phyloP scores from a whole-genome alignment of 352 stramenopile genomes.

The Phytophthora melonis region DNA sequence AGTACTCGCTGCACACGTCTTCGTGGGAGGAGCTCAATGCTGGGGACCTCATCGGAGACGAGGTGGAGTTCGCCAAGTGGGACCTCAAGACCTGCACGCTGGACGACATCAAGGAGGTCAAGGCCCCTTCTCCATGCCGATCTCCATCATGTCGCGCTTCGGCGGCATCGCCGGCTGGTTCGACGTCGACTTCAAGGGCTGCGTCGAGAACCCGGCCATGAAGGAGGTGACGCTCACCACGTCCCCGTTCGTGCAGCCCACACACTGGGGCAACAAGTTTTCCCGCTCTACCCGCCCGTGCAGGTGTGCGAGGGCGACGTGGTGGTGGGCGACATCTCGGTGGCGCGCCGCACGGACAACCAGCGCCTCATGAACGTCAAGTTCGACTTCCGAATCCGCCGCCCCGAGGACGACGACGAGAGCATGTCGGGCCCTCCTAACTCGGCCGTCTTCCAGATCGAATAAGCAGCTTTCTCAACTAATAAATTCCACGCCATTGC shows the following conservation, averaged over 20 bases:
- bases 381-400: constrained; percentile 81
- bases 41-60: constrained; percentile 84
- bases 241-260: constrained; percentile 90
- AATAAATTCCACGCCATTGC: constrained; percentile 44
- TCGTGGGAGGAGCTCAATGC: constrained; percentile 83
- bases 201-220: constrained; percentile 71
- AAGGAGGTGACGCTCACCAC: constrained; percentile 92
- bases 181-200: constrained; percentile 98
- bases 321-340: constrained; percentile 73
- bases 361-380: constrained; percentile 92
- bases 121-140: constrained; percentile 75
- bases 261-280: constrained; percentile 92
- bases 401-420: constrained; percentile 64
- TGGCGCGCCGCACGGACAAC: constrained; percentile 85
- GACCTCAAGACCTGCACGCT: constrained; percentile 88
- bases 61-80: constrained; percentile 82
- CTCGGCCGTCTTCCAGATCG: constrained; percentile 85
- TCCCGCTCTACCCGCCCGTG: constrained; percentile 82
- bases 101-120: constrained; percentile 85
- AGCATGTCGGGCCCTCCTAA: constrained; percentile 55
- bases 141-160: constrained; percentile 91
- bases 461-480: constrained; percentile 59
- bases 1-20: constrained; percentile 89
- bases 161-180: constrained; percentile 99
- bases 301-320: constrained; percentile 88